Conservation (phyloP, 2,329 filamentous ascomycete genomes). For the Colletotrichum sp. region DNA sequence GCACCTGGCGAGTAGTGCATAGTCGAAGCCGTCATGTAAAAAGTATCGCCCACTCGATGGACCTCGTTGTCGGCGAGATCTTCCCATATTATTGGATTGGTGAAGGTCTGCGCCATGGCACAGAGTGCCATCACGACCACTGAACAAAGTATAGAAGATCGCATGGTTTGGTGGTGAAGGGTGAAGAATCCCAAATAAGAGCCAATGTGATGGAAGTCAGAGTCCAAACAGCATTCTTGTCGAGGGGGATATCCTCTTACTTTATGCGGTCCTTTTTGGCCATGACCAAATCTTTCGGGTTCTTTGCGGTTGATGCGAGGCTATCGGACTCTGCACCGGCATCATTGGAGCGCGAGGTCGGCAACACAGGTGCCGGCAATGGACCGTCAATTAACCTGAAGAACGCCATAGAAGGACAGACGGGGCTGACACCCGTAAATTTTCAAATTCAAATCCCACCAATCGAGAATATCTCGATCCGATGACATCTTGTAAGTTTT, state of each 20-base stretch:
- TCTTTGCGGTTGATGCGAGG: not conserved
- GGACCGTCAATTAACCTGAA: not conserved
- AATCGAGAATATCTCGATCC: not conserved
- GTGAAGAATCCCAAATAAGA: rapidly evolving
- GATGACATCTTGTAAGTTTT: not conserved
- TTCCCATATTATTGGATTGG: slow-evolving; percentile 54
- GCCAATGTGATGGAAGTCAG: not conserved
- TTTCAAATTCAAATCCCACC: not conserved
- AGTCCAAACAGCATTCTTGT: not conserved
- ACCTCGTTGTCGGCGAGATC: slow-evolving; percentile 57
- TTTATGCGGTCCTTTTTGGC: not conserved
- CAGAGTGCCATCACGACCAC: not conserved
- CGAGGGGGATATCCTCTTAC: rapidly evolving
- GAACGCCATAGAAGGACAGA: not conserved
- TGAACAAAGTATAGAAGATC: rapidly evolving
- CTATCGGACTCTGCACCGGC: not conserved
- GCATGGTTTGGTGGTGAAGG: not conserved
- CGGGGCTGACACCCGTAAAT: not conserved
- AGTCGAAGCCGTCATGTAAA: slow-evolving; percentile 54
- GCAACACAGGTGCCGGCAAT: not conserved
- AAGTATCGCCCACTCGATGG: slow-evolving; percentile 38
- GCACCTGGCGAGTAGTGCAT: slow-evolving; percentile 57
- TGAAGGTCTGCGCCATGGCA: slow-evolving; percentile 28
- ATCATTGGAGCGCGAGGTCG: not conserved
- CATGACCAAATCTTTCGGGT: not conserved